Percentiles rank a stretch among this genome's conserved stretches.
phyloP scores from a whole-genome alignment of 2,329 filamentous ascomycete genomes.

The Penicillium griseofulvum region DNA sequence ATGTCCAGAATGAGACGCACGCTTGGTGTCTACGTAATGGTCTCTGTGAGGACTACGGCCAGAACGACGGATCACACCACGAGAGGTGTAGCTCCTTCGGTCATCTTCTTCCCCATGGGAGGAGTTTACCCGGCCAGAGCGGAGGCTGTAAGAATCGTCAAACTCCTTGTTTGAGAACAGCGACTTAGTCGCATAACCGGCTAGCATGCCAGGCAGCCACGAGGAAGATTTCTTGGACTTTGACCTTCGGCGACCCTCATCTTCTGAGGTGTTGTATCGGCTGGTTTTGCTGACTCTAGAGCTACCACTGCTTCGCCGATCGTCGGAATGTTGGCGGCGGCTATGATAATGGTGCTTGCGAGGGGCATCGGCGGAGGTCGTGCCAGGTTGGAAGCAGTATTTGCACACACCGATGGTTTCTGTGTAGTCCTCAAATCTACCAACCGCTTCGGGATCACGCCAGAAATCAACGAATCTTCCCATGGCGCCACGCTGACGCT shows the following conservation, averaged over 20 bases:
- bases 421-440: conserved; percentile 65
- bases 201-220: conserved; percentile 55
- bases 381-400: conserved; percentile 62
- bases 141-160: conserved; percentile 60
- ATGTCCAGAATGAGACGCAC: conserved; percentile 9
- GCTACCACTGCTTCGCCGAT: conserved; percentile 41
- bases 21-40: conserved; percentile 29
- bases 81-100: conserved; percentile 46
- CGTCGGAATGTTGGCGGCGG: conserved; percentile 44
- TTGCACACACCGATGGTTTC: conserved; percentile 65
- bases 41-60: conserved; percentile 35
- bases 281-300: conserved; percentile 58
- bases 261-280: conserved; percentile 56
- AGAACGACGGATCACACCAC: conserved; percentile 37
- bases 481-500: conserved; percentile 57
- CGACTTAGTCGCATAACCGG: conserved; percentile 55
- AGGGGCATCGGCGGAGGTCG: conserved; percentile 56
- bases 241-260: conserved; percentile 47
- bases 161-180: conserved; percentile 56
- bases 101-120: conserved; percentile 31
- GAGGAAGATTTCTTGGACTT: conserved; percentile 45
- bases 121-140: conserved; percentile 47
- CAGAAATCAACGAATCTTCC: conserved; percentile 59
- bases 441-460: conserved; percentile 63
- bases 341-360: conserved; percentile 58